phyloP scores from a whole-genome alignment of 768 basidiomycete species.

The Leccinum rimulosum region DNA sequence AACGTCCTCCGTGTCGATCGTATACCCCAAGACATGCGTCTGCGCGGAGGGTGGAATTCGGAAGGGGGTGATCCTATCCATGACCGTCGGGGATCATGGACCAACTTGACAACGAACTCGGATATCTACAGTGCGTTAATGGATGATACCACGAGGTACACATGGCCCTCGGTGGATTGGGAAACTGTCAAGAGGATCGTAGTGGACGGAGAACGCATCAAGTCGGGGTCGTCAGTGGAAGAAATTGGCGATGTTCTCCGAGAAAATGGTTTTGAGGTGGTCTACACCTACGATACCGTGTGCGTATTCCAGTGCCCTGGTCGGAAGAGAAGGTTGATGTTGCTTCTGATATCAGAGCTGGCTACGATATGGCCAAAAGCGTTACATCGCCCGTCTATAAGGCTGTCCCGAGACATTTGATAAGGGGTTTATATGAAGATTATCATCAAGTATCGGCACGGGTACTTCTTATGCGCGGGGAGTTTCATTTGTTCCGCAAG shows the following conservation, averaged over 20 bases:
- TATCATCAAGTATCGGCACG: conserved; percentile 32
- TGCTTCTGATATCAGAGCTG: conserved; percentile 25
- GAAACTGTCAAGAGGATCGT: conserved; percentile 19
- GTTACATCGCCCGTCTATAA: conserved; percentile 35
- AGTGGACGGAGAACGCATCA: conserved; percentile 20
- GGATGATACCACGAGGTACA: conserved; percentile 1
- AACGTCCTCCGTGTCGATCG: conserved; percentile 36
- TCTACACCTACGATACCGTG: conserved; percentile 41
- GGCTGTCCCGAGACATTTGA: conserved; percentile 31
- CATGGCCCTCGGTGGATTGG: conserved; percentile 27
- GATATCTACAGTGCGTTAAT: conserved; percentile 20
- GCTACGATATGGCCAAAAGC: conserved; percentile 39
- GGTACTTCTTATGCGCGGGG: conserved; percentile 41
- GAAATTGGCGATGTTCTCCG: conserved; percentile 33
- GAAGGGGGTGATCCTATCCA: conserved; percentile 13
- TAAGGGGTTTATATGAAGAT: conserved; percentile 41
- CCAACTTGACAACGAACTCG: conserved; percentile 10
- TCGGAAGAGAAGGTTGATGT: background rate
- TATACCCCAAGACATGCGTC: conserved; percentile 32
- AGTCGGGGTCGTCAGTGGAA: conserved; percentile 22
- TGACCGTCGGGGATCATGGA: conserved; percentile 22
- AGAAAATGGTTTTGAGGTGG: conserved; percentile 39
- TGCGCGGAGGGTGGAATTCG: conserved; percentile 30
- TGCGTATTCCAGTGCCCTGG: conserved; percentile 25
- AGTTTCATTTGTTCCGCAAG: conserved; percentile 37